Percentiles rank a stretch among this genome's conserved stretches.
Evolutionary conservation across 2,329 filamentous ascomycete genomes (phyloP).

Genomic region (Grosmannia penicillata): DNA sequence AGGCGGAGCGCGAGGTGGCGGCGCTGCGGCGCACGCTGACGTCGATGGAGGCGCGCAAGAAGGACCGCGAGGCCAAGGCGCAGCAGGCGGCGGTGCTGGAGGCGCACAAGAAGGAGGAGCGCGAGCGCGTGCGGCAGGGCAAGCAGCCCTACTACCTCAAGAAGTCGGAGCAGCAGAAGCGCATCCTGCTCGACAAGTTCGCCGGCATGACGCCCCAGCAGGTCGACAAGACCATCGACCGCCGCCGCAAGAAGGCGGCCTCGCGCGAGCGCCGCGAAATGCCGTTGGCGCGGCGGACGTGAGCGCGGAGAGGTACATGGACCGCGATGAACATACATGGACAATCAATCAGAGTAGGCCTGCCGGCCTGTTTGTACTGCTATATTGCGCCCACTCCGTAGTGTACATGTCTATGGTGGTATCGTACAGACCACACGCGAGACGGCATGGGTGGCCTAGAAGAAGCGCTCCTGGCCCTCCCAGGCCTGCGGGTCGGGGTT

Average conservation of each 20-base stretch:
- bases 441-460: no score
- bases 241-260: constrained; percentile 77
- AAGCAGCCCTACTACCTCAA: constrained; percentile 93
- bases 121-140: constrained; percentile 69
- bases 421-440: no score
- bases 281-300: constrained; percentile 27
- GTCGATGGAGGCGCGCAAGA: constrained; percentile 65
- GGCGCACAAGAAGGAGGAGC: constrained; percentile 70
- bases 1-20: constrained; percentile 36
- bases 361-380: background rate
- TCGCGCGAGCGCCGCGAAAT: constrained; percentile 71
- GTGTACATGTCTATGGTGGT: background rate
- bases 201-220: constrained; percentile 73
- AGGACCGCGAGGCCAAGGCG: constrained; percentile 55
- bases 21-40: constrained; percentile 57
- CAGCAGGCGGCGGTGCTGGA: constrained; percentile 53
- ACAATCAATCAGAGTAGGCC: no score
- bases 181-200: constrained; percentile 65
- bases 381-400: no score
- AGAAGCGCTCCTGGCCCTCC: no score
- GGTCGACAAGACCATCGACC: constrained; percentile 71
- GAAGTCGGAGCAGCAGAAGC: constrained; percentile 80
- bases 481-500: no score
- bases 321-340: background rate
- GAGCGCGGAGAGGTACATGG: background rate